Percentiles rank a stretch among this genome's conserved stretches.
Conservation (phyloP, 2,329 filamentous ascomycete species). For the Pseudogymnoascus sp. region DNA sequence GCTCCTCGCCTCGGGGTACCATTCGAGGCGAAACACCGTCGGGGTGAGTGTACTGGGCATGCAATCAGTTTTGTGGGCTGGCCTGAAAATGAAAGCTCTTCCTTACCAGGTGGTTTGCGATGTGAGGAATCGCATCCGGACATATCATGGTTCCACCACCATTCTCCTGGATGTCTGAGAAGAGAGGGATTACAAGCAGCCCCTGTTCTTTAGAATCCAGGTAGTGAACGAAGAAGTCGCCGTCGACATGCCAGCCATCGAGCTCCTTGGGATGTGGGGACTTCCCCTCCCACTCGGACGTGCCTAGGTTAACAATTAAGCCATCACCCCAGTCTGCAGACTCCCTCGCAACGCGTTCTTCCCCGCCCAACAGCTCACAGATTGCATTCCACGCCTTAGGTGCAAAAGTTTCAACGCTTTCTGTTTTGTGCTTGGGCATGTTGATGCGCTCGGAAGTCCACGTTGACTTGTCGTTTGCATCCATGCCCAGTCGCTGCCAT, state of each 20-base stretch:
- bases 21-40: conserved; percentile 60
- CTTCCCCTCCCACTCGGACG: conserved; percentile 41
- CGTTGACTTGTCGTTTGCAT: conserved; percentile 53
- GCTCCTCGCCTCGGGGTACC: conserved; percentile 43
- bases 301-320: conserved; percentile 63
- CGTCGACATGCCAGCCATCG: conserved; percentile 59
- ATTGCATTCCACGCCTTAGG: conserved; percentile 61
- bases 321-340: conserved; percentile 56
- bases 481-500: conserved; percentile 60
- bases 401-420: conserved; percentile 47
- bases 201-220: conserved; percentile 64
- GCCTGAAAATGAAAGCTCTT: not conserved
- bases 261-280: conserved; percentile 45
- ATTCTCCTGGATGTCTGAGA: conserved; percentile 51
- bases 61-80: not conserved
- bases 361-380: conserved; percentile 57
- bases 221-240: conserved; percentile 66
- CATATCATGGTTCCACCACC: conserved; percentile 61
- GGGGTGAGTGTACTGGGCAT: conserved; percentile 43
- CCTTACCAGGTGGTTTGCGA: conserved; percentile 46
- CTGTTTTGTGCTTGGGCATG: conserved; percentile 54
- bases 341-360: conserved; percentile 41
- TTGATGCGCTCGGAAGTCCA: conserved; percentile 56
- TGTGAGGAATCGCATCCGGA: conserved; percentile 46
- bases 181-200: conserved; percentile 59